Base-by-base conservation (phyloP, 768 basidiomycete genomes). In the Kondoa subrosea region DNA sequence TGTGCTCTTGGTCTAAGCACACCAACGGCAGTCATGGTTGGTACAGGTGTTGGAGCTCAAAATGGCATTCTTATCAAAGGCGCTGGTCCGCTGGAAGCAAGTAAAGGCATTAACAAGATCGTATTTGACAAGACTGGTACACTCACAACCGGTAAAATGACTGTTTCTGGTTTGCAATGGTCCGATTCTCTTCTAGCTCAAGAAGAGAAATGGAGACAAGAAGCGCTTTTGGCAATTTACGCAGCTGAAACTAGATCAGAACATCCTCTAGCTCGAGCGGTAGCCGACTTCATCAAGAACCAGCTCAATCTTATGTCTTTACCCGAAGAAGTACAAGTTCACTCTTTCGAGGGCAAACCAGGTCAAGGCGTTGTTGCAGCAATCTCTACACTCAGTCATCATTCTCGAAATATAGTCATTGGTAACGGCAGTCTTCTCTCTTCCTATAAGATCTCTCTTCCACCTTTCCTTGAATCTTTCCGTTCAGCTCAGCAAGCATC, bases 21-120 rank as follows among this genome's bases (percentile, higher is more conserved):
- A 0, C 95, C 95, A 0, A 97, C 95, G 0, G 95, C 93, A 1
- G 91, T 97, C 78, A 97, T 97, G 95, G 95, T 97, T 33, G 95
- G 95, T 21, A 97, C 93, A 0, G 95, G 95, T 0, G 85, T 97
- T 67, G 95, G 95, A 1, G 95, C 95, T 8, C 83, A 87, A 79
- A 93, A 97, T 73, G 93, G 95, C 0, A 97, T 99, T 68, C 79
- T 99, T 59, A 97, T 99, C 83, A 99, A 99, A 76, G 92, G 95
- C 26, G 95, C 92, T 1, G 82, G 87, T 16, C 92, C 95, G 1
- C 80, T 99, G 30, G 95, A 99, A 76, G 91, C 89, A 1, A 91
- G 90, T 77, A 85, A 83, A 71, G 81, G 81, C 64, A 85, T 97
- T 73, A 85, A 85, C 75, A 81, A 85, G 16, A 84, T 97, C 70